A percentile compares a stretch with the other conserved stretches of the same genome.
phyloP scores from a whole-genome alignment of 2,329 filamentous ascomycete species.

The Aspergillaceae sp. region DNA sequence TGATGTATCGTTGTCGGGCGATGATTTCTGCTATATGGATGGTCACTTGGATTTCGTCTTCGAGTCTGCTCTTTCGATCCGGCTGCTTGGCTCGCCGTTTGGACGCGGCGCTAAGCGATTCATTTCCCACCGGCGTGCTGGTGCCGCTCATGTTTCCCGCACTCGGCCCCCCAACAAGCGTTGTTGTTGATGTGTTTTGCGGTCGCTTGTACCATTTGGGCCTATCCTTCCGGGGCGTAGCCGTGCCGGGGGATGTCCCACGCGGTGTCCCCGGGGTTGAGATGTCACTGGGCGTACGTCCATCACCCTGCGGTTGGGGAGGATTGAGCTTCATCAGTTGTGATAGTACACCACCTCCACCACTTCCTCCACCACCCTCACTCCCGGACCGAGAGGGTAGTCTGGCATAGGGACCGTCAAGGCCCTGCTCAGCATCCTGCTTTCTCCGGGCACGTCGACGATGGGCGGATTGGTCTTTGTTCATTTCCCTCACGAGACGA shows the following conservation, averaged over 20 bases:
- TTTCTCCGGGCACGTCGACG: conserved; percentile 8
- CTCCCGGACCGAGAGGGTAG: too few relatives aligned
- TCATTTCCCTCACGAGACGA: conserved; percentile 24
- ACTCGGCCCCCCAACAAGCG: conserved; percentile 9
- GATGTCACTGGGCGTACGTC: conserved; percentile 6
- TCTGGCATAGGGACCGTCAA: not conserved
- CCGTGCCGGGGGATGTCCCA: not conserved
- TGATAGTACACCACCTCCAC: conserved; percentile 24
- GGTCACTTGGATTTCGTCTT: conserved; percentile 50
- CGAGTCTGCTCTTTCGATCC: conserved; percentile 14
- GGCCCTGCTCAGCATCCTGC: conserved; percentile 3
- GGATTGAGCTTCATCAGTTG: conserved; percentile 21
- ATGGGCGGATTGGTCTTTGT: conserved; percentile 17
- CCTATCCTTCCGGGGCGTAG: conserved; percentile 5
- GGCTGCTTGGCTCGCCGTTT: conserved; percentile 16
- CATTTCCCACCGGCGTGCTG: conserved; percentile 20
- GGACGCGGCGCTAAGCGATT: conserved; percentile 19
- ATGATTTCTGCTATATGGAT: conserved; percentile 61
- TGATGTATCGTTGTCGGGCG: conserved; percentile 70
- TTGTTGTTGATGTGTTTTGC: conserved; percentile 16
- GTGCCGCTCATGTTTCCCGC: conserved; percentile 16
- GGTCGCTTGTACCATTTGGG: conserved; percentile 29
- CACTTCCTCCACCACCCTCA: too few relatives aligned
- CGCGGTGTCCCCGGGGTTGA: conserved; percentile 3
- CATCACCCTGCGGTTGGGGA: conserved; percentile 4